phyloP scores from a whole-genome alignment of 116 monocot species.

The Papilionanthe hybrid region DNA sequence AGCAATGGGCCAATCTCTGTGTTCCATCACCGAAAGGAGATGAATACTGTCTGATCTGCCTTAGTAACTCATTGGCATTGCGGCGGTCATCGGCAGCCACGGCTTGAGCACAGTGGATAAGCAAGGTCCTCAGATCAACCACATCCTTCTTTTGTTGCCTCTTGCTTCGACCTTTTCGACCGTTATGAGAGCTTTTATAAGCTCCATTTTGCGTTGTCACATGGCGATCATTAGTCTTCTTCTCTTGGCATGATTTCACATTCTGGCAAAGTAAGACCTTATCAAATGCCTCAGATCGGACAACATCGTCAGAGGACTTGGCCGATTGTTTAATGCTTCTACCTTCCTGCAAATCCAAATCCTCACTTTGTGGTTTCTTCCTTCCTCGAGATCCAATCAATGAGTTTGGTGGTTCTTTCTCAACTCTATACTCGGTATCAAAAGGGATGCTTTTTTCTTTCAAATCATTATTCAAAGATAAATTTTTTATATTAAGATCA shows the following conservation, averaged over 20 bases:
- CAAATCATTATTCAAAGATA: background rate
- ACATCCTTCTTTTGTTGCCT: conserved; percentile 29
- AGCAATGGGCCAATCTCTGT: conserved; percentile 76
- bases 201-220: conserved; percentile 15
- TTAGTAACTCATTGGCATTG: conserved; percentile 50
- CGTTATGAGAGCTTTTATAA: conserved; percentile 1
- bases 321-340: conserved; percentile 48
- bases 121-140: conserved; percentile 67
- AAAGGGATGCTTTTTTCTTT: conserved; percentile 3
- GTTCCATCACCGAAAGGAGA: conserved; percentile 51
- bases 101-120: conserved; percentile 78
- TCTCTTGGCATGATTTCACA: background rate
- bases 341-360: conserved; percentile 44
- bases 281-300: conserved; percentile 32
- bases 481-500: conserved; percentile 13
- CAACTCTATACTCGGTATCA: conserved; percentile 20
- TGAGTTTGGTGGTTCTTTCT: background rate
- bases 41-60: conserved; percentile 72
- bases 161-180: conserved; percentile 21
- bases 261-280: conserved; percentile 19
- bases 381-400: conserved; percentile 19
- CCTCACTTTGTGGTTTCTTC: conserved; percentile 50
- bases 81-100: conserved; percentile 74
- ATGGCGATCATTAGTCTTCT: conserved; percentile 5
- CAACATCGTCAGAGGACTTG: conserved; percentile 14